These are phyloP conservation scores for Usnea hakonensis DNA, from an alignment of 495 filamentous ascomycete genomes.

Conservation along the genomic window DNA sequence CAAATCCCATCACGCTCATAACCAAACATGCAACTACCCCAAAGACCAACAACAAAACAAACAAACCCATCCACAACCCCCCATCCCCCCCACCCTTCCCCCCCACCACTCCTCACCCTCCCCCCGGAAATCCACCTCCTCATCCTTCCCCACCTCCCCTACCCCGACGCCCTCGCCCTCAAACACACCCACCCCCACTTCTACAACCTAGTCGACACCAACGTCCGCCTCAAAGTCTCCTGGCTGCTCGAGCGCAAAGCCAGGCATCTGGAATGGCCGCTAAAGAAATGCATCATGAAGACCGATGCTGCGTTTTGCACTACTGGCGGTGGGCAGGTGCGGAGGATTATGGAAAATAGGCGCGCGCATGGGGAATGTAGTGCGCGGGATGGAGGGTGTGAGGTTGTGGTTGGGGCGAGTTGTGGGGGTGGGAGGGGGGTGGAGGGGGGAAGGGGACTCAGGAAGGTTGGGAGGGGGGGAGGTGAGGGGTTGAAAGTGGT, in stretches of 20 bases:
- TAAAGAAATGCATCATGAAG: slow-evolving; percentile 17
- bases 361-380: slow-evolving; percentile 21
- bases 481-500: slow-evolving; percentile 34
- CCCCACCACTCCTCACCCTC: slow-evolving; percentile 27
- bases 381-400: slow-evolving; percentile 14
- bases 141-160: slow-evolving; percentile 44
- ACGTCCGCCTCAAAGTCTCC: slow-evolving; percentile 44
- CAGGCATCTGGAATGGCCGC: slow-evolving; percentile 16
- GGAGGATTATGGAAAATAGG: slow-evolving; percentile 19
- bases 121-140: slow-evolving; percentile 51
- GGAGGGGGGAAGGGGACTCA: not conserved
- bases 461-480: not conserved
- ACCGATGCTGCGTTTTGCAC: slow-evolving; percentile 23
- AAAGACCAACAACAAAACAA: not conserved
- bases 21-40: not conserved
- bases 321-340: slow-evolving; percentile 11
- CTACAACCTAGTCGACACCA: slow-evolving; percentile 45
- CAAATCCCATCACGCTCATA: not conserved
- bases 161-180: slow-evolving; percentile 51
- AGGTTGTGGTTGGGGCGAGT: slow-evolving; percentile 20
- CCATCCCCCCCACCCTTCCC: not conserved
- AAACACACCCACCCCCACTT: slow-evolving; percentile 49
- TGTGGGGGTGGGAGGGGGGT: slow-evolving; percentile 12
- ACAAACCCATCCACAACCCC: not conserved
- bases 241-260: slow-evolving; percentile 47